Evolutionary conservation across 768 basidiomycete species (phyloP).

Genomic region (Mrakia gelida): DNA sequence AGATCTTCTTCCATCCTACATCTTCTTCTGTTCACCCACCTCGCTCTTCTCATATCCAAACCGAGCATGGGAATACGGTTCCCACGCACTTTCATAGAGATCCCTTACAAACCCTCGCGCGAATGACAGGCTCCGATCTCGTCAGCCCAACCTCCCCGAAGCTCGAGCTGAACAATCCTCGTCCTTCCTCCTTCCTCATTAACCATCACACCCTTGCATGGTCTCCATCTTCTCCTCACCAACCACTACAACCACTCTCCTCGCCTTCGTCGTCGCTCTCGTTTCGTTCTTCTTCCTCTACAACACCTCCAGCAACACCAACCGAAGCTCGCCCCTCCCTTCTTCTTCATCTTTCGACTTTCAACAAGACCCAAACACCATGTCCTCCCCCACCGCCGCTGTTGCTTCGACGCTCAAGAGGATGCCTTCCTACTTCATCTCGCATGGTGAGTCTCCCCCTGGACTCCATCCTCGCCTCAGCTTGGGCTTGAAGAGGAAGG

Average conservation of each 20-base stretch:
- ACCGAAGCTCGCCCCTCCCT: background rate
- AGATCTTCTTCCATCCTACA: too few relatives aligned
- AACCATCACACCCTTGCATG: conserved; percentile 36
- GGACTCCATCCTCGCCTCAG: background rate
- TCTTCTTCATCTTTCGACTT: background rate
- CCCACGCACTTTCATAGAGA: too few relatives aligned
- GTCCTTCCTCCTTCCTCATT: background rate
- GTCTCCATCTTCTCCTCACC: conserved; percentile 36
- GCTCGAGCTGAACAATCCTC: background rate
- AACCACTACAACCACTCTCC: background rate
- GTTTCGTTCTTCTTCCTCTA: background rate
- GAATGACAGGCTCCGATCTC: too few relatives aligned
- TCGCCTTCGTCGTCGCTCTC: background rate
- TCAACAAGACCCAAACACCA: background rate
- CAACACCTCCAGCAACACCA: background rate
- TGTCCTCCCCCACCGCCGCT: background rate
- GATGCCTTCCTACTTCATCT: conserved; percentile 21
- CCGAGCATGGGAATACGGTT: too few relatives aligned
- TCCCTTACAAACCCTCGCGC: too few relatives aligned
- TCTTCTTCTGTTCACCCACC: too few relatives aligned
- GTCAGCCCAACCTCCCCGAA: background rate
- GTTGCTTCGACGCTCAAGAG: background rate
- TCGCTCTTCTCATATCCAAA: too few relatives aligned
- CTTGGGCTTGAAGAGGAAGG: background rate
- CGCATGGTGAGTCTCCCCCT: conserved; percentile 11